Conservation (phyloP, 352 stramenopile genomes). For the Discostella stelligera region DNA sequence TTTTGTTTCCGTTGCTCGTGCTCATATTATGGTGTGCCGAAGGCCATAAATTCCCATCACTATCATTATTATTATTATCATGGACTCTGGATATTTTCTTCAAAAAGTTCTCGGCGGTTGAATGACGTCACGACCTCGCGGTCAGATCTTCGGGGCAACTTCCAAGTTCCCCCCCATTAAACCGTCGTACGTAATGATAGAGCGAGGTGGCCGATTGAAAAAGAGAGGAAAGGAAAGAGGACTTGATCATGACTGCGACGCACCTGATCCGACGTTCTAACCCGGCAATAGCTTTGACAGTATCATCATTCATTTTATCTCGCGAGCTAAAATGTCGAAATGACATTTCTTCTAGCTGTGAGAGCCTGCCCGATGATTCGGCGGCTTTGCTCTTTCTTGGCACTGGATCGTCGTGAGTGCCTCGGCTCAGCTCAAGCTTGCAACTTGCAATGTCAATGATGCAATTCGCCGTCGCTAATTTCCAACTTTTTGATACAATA, state of each 20-base stretch:
- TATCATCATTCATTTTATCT: slow-evolving; percentile 3
- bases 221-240: too few relatives aligned
- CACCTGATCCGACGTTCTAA: slow-evolving; percentile 3
- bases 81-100: too few relatives aligned
- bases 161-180: too few relatives aligned
- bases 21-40: too few relatives aligned
- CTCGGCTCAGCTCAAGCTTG: neutral
- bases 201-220: too few relatives aligned
- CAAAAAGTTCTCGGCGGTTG: too few relatives aligned
- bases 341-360: slow-evolving; percentile 2
- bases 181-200: too few relatives aligned
- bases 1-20: too few relatives aligned
- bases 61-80: too few relatives aligned
- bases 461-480: neutral
- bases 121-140: too few relatives aligned
- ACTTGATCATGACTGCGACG: neutral
- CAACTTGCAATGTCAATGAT: neutral
- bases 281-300: neutral
- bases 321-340: neutral
- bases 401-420: slow-evolving; percentile 58
- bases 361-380: neutral
- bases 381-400: slow-evolving; percentile 71
- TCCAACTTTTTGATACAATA: neutral
- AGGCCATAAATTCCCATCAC: too few relatives aligned
- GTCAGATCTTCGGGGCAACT: too few relatives aligned